Base-by-base conservation (phyloP, 2,329 filamentous ascomycete genomes). In the Exophiala spinifera region DNA sequence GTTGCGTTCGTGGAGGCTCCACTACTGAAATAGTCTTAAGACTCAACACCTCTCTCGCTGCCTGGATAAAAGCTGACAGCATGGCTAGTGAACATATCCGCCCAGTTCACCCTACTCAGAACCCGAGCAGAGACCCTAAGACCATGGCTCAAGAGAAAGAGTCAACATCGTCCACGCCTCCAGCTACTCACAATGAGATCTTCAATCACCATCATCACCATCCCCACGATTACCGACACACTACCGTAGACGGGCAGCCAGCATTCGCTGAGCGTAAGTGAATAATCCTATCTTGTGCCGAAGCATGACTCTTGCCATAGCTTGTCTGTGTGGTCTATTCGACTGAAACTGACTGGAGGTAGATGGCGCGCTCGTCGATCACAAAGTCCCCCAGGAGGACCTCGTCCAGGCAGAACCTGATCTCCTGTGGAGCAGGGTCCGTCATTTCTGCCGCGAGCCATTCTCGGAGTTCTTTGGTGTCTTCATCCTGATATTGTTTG, bases 381-480 rank as follows among this genome's bases (percentile, higher is more conserved):
- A 68, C 49, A 60, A 66, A n/a, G 62, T 68, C 15, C 58, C 65
- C 2, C 66, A 69, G 56, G 62, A 62, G 13, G 60, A 66, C 34
- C 56, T 59, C 7, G 50, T 65, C 33, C 63, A 63, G 53, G 55
- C 60, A 1, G 42, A 59, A 34, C 61, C 65, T 1, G 60, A 68
- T 3, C 59, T 77, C 3, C 61, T 69, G 23, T 87, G 84, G 85
- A 77, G 72, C 46, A 73, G 72, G 31, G 67, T 83, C 23, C 75
- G 84, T 28, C 69, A 73, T 17, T 62, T 69, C 25, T 72, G 80
- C 39, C 76, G 79, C 53, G 83, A 87, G 57, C 79, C 78, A 1
- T 82, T 87, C 61, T 81, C 82, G 1, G 84, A 88, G 61, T 87
- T 88, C 70, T 78, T 85, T 45, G 85, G 84, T 6, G 85, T 82